These are phyloP conservation scores for Alternaria incomplexa DNA, from an alignment of 2,329 filamentous ascomycete species.

Conservation along the genomic window DNA sequence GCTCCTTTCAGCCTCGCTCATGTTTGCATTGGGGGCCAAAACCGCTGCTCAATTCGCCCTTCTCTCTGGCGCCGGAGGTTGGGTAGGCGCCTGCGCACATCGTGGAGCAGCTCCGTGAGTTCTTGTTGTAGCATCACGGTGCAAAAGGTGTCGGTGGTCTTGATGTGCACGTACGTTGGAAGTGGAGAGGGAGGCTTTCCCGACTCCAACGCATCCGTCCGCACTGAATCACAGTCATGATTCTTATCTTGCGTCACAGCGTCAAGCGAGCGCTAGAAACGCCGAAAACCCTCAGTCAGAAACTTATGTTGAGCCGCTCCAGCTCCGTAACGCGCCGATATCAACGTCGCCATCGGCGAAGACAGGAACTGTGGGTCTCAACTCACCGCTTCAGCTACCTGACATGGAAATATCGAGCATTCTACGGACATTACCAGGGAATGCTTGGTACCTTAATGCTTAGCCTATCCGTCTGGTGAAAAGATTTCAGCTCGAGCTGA, in stretches of 20 bases:
- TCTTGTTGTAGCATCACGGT: background rate
- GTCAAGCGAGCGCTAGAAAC: background rate
- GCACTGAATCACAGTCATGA: background rate
- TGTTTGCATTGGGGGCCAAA: slow-evolving; percentile 19
- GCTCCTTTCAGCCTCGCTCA: slow-evolving; percentile 15
- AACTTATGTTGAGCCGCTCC: background rate
- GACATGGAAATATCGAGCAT: background rate
- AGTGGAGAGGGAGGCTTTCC: slow-evolving; percentile 1
- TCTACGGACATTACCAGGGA: background rate
- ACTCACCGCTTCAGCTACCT: slow-evolving; percentile 12
- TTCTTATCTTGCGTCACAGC: slow-evolving; percentile 9
- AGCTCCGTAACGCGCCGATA: slow-evolving; percentile 5
- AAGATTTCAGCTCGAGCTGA: slow-evolving; percentile 1
- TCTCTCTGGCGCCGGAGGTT: background rate
- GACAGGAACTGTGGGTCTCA: slow-evolving; percentile 3
- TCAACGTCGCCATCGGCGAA: background rate
- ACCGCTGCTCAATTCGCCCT: background rate
- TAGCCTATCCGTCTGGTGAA: background rate
- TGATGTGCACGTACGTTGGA: background rate
- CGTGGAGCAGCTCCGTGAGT: background rate
- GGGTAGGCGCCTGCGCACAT: background rate
- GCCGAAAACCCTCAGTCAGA: background rate
- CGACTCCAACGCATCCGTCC: background rate
- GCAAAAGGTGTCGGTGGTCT: background rate
- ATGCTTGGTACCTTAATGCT: background rate